phyloP scores from a whole-genome alignment of 768 basidiomycete species.

The Trametes cinnabarina region DNA sequence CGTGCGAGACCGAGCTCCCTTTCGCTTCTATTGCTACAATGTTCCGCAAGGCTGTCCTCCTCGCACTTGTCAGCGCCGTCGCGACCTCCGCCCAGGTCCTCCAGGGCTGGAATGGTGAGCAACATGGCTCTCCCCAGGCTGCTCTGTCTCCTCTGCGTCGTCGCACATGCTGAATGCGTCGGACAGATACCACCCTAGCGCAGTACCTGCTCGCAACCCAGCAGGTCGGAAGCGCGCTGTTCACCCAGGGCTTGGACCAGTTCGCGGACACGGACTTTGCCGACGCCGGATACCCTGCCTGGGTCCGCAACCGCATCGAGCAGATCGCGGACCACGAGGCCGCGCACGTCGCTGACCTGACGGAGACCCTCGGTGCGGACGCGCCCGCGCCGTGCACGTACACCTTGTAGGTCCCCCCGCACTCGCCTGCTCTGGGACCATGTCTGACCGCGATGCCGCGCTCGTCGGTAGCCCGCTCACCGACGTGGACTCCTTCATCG shows the following conservation, averaged over 20 bases:
- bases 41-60: slow-evolving; percentile 14
- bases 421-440: neutral
- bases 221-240: slow-evolving; percentile 45
- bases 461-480: slow-evolving; percentile 41
- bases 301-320: slow-evolving; percentile 47
- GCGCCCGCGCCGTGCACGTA: slow-evolving; percentile 18
- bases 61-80: slow-evolving; percentile 18
- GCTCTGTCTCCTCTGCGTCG: neutral
- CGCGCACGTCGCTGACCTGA: slow-evolving; percentile 52
- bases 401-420: slow-evolving; percentile 4
- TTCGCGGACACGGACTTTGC: slow-evolving; percentile 46
- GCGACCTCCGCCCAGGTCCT: slow-evolving; percentile 5
- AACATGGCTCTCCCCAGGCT: too few relatives aligned
- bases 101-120: neutral
- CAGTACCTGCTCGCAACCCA: slow-evolving; percentile 49
- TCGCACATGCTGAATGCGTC: neutral
- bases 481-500: slow-evolving; percentile 43
- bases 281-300: slow-evolving; percentile 45
- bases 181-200: slow-evolving; percentile 31
- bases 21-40: slow-evolving; percentile 5
- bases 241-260: slow-evolving; percentile 40
- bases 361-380: slow-evolving; percentile 34
- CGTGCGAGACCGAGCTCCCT: slow-evolving; percentile 1
- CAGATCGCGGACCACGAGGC: slow-evolving; percentile 56
- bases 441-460: neutral